Evolutionary conservation across 352 stramenopile species (phyloP), one percentile per base, ranked within the genome.

Genomic region (Phytopythium helicoides): DNA sequence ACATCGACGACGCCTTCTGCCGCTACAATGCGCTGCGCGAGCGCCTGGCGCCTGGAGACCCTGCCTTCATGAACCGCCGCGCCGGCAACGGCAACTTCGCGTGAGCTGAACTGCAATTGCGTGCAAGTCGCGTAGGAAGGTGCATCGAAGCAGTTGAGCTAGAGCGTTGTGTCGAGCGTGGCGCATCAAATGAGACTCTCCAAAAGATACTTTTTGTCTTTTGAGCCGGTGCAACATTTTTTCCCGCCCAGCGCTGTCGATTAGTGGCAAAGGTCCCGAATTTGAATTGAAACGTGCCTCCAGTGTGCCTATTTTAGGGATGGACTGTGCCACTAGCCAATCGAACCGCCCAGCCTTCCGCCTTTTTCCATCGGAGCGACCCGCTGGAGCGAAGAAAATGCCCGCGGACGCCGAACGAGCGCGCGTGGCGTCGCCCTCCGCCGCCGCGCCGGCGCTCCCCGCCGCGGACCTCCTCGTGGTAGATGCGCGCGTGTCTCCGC

Each of bases 1-100:
- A 93, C 64, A 93, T 95, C 52, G 85, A 95, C 56, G 83, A 95
- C 61, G 85, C 81, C 25, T 54, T 89, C n/a, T 92, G 79, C 35
- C 76, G 83, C 54, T 95, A 86, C 75, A 89, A 92, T 37, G 77
- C 77, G 14, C 63, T 95, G 36, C 74, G 77, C 37, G 58, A 79
- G 16, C 75, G 73, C 52, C 80, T 91, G 40, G 73, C 65, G 3
- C 39, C 48, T 16, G 56, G 75, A 22, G 56, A 83, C 28, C 49
- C 65, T 1, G 50, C 52, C 16, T 55, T 73, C 50, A 86, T 85
- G 68, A 90, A 89, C 54, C 77, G 68, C 23, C 77, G 82, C 41
- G 76, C 84, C 8, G 73, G 63, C 15, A 92, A 92, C 35, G 80
- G 80, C 37, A 90, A 86, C 54, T 92, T 86, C 33, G 71, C 76